Percentiles rank a stretch among this genome's conserved stretches.
Evolutionary conservation across 805 yeast species (phyloP).

Genomic region (Cyberlindnera xylosilytica): DNA sequence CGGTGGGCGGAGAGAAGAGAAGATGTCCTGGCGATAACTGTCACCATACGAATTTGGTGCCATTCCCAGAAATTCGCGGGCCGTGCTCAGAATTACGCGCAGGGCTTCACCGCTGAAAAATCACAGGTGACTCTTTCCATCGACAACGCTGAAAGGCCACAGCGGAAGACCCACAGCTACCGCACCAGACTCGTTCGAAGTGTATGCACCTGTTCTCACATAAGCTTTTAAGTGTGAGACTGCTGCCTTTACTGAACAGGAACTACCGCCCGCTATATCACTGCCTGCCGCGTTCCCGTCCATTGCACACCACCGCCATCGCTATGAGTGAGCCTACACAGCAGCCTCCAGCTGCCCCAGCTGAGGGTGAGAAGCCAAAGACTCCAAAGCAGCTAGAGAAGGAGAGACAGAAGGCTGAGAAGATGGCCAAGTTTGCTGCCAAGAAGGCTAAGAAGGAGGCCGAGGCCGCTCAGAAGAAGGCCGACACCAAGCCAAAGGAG

Average conservation of each 20-base stretch:
- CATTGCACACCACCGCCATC: slow-evolving; percentile 3
- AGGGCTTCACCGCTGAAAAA: neutral
- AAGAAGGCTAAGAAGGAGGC: slow-evolving; percentile 75
- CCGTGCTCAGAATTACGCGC: slow-evolving; percentile 6
- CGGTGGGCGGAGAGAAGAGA: neutral
- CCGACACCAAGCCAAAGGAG: slow-evolving; percentile 55
- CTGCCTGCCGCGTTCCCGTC: slow-evolving; percentile 4
- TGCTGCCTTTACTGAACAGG: slow-evolving; percentile 8
- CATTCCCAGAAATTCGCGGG: slow-evolving; percentile 8
- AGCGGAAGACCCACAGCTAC: neutral
- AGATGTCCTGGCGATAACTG: neutral
- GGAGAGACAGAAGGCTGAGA: slow-evolving; percentile 85
- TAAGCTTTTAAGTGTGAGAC: slow-evolving; percentile 8
- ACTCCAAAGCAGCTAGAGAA: slow-evolving; percentile 81
- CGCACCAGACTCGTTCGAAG: slow-evolving; percentile 1
- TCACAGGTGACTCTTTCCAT: slow-evolving; percentile 5
- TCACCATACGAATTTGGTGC: slow-evolving; percentile 1
- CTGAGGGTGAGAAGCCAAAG: slow-evolving; percentile 40
- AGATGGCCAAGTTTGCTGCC: slow-evolving; percentile 83
- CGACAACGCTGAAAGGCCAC: neutral
- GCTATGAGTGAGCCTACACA: slow-evolving; percentile 16
- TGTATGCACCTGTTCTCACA: slow-evolving; percentile 14
- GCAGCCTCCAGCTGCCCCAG: slow-evolving; percentile 11
- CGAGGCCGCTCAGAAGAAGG: slow-evolving; percentile 38
- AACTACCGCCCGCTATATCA: neutral